Evolutionary conservation across 2,329 filamentous ascomycete species (phyloP).

Genomic region (Trichoderma sp.): DNA sequence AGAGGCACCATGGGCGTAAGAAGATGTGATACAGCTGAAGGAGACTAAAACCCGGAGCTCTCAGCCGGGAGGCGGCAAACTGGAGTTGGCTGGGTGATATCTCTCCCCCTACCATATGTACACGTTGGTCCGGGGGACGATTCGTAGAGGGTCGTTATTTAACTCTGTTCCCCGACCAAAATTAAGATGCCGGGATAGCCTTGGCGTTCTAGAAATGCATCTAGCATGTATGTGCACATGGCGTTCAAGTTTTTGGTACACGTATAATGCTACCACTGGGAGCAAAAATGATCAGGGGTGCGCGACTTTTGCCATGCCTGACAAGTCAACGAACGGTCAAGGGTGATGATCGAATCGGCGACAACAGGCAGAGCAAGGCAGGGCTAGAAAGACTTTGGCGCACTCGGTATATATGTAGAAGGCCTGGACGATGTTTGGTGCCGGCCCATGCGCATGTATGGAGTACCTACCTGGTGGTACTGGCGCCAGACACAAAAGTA

Average conservation of each 20-base stretch:
- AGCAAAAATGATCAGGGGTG: conserved; percentile 3
- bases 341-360: conserved; percentile 8
- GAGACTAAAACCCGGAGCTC: neutral
- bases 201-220: conserved; percentile 15
- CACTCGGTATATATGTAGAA: conserved; percentile 21
- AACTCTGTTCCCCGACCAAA: neutral
- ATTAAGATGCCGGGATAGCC: neutral
- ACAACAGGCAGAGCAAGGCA: neutral
- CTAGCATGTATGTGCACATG: neutral
- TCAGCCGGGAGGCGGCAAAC: conserved; percentile 2
- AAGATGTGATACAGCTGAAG: conserved; percentile 17
- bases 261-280: neutral
- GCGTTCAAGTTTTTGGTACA: neutral
- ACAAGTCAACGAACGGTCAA: neutral
- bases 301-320: neutral
- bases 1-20: conserved; percentile 8
- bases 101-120: neutral
- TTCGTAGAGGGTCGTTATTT: neutral
- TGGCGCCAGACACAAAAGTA: conserved; percentile 11
- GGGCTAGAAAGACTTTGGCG: conserved; percentile 18
- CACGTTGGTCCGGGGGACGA: conserved; percentile 11
- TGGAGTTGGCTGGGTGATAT: conserved; percentile 17
- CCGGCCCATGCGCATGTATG: conserved; percentile 2
- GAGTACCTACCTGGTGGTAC: neutral
- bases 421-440: conserved; percentile 5